Base-by-base conservation (phyloP, 176 grass and related monocot species). In the Raddia guianensis region DNA sequence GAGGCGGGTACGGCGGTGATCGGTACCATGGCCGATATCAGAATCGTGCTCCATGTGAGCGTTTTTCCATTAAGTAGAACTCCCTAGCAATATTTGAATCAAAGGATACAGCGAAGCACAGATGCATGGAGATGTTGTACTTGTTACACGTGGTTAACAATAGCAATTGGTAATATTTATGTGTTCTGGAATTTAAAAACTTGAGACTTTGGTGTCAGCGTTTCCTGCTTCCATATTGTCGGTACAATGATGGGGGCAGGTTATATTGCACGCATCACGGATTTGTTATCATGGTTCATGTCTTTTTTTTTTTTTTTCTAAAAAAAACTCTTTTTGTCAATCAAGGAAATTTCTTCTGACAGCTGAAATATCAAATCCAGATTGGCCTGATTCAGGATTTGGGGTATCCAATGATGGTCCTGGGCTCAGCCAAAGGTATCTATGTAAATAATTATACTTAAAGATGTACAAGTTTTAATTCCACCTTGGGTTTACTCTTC, bases 331-430 rank as follows among this genome's bases (percentile, higher is more conserved):
- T 18, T 37, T 89, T 12, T 9, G 49, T 27, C 27, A 27, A 27
- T 27, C 27, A 27, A 27, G 44, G 75, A 27, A 27, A 27, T 27
- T 27, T 27, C 27, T 27, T 27, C 1, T 27, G 27, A 27, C 27
- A 27, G 27, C 40, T 79, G 18, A 32, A 74, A 74, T 82, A 42
- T 70, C 19, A 68, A 60, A 57, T 80, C 66, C 86, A 98, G 96
- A 98, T 90, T 98, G 90, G 92, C 58, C 82, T 80, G 96, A 88
- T 84, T 82, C 86, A 48, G 88, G 90, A 71, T 88, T 85, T 78
- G 95, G 90, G 65, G 88, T 84, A 15, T 83, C 83, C 42, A 87
- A 75, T 89, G 93, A 93, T 86, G 90, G 82, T 85, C 63, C 86
- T 82, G 84, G 89, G 65, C 14, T 69, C 42, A 64, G 84, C 48